These are phyloP conservation scores for Somion occarium DNA, from an alignment of 1,284 basidiomycete genomes.

Conservation along the genomic window DNA sequence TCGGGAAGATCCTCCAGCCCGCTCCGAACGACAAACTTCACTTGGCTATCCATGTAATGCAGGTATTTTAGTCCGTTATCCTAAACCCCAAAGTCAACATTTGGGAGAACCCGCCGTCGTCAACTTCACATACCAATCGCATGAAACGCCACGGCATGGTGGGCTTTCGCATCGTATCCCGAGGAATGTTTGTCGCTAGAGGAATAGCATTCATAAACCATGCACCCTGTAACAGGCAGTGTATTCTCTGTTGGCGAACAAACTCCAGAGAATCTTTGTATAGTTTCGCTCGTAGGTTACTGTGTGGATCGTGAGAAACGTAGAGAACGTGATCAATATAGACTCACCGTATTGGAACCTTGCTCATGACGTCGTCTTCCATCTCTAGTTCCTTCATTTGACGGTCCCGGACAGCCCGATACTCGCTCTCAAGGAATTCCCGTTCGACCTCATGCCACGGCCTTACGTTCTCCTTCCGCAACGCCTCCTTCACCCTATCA, in stretches of 20 bases:
- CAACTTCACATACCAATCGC: constrained; percentile 50
- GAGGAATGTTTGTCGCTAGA: constrained; percentile 38
- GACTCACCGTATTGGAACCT: constrained; percentile 76
- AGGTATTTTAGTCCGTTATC: constrained; percentile 75
- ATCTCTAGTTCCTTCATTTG: constrained; percentile 94
- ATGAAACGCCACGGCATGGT: constrained; percentile 74
- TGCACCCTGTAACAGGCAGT: constrained; percentile 84
- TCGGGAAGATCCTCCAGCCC: constrained; percentile 87
- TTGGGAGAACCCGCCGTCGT: not conserved
- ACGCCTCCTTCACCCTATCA: constrained; percentile 68
- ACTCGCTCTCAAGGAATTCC: constrained; percentile 84
- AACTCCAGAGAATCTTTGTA: constrained; percentile 93
- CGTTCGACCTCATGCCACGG: constrained; percentile 84
- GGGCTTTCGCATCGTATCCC: constrained; percentile 51
- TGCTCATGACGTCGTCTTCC: constrained; percentile 86
- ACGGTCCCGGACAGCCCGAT: constrained; percentile 81
- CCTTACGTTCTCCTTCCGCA: constrained; percentile 73
- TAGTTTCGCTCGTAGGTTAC: constrained; percentile 81
- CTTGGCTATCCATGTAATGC: constrained; percentile 76
- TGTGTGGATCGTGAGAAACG: constrained; percentile 23
- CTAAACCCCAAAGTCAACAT: constrained; percentile 29
- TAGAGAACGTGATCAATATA: not conserved
- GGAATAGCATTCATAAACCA: constrained; percentile 84
- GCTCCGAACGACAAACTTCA: constrained; percentile 72
- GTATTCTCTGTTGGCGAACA: constrained; percentile 85